Evolutionary conservation across 2,329 filamentous ascomycete species (phyloP).

Genomic region (Ophidiomyces ophidiicola): DNA sequence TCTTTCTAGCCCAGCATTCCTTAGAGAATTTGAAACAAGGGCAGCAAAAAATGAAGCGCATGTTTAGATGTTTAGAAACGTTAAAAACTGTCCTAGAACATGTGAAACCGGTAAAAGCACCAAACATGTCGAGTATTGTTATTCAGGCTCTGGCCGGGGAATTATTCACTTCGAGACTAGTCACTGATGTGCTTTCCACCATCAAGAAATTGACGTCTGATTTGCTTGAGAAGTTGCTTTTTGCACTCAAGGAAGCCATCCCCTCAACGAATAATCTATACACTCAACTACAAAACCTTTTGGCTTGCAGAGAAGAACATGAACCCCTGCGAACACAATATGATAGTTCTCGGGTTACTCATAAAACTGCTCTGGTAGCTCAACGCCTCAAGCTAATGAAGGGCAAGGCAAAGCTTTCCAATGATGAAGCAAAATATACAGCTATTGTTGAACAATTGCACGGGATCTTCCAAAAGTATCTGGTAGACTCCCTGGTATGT

Average conservation of each 20-base stretch:
- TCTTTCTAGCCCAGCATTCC: conserved; percentile 35
- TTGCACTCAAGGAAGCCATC: conserved; percentile 25
- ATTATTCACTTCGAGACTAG: conserved; percentile 38
- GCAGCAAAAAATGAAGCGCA: conserved; percentile 28
- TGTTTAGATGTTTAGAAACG: conserved; percentile 25
- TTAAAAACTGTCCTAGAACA: conserved; percentile 21
- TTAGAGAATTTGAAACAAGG: conserved; percentile 29
- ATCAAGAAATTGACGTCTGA: conserved; percentile 44
- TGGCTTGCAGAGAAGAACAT: conserved; percentile 36
- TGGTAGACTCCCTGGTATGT: conserved; percentile 36
- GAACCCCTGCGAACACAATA: conserved; percentile 59
- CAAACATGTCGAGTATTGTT: conserved; percentile 27
- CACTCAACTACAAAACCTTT: conserved; percentile 38
- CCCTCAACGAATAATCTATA: conserved; percentile 33
- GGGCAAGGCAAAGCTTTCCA: conserved; percentile 42
- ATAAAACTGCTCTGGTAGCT: conserved; percentile 47
- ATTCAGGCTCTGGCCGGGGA: conserved; percentile 40
- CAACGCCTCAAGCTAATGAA: conserved; percentile 49
- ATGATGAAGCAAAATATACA: conserved; percentile 45
- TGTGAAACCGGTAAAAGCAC: conserved; percentile 23
- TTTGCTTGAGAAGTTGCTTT: conserved; percentile 33
- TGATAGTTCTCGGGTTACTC: conserved; percentile 49
- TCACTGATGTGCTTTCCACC: conserved; percentile 42
- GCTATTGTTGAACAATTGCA: conserved; percentile 40
- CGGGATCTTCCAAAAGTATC: conserved; percentile 35